Evolutionary conservation across 177 flowering plant genomes (phyloP), one percentile per base, ranked within the genome.

Genomic region (Vitis hybrid): DNA sequence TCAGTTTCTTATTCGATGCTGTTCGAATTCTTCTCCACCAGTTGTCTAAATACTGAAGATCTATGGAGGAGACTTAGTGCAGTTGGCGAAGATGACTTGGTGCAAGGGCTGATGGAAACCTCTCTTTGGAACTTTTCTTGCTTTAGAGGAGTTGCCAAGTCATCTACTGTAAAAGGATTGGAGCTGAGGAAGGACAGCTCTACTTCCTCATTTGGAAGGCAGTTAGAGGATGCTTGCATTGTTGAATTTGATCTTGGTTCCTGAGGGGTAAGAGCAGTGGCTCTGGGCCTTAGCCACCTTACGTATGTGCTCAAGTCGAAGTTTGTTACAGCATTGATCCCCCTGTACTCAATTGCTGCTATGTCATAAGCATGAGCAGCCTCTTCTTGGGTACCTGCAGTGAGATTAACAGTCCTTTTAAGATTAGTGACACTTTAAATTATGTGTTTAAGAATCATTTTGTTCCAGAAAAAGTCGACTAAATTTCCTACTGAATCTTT

Each of bases 341-440:
- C 96, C 78, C 92, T 76, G 74, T 84, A 88, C 53, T 88, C 88
- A 1, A 89, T 88, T 60, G 97, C 93, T 22, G 97, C 92, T 12
- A 88, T 83, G 59, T 91, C 97, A 49, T 91, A 89, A 6, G 92
- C 96, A 15, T 76, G 83, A 51, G 93, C 96, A 10, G 96, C 93
- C 73, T 88, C 93, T 74, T 90, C 96, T 77, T 89, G 92, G 7
- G 96, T 89, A 72, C 88, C 96, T 90, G 51, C 48, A 50, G 48
- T 16, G 33, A 26, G 16, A 56, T 57, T 3, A 26, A 51, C 10
- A 22, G 21, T 7, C 11, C 29, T 12, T 48, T 16, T 50, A 11
- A 7, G 5, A 39, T 7, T 39, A 39, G 8, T 39, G 5, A 39
- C 45, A 39, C 45, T 39, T 39, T 1, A 39, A 39, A 39, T 6